Evolutionary conservation across 2,329 filamentous ascomycete genomes (phyloP), one percentile per base, ranked within the genome.

Genomic region (Leptographium radiaticola): DNA sequence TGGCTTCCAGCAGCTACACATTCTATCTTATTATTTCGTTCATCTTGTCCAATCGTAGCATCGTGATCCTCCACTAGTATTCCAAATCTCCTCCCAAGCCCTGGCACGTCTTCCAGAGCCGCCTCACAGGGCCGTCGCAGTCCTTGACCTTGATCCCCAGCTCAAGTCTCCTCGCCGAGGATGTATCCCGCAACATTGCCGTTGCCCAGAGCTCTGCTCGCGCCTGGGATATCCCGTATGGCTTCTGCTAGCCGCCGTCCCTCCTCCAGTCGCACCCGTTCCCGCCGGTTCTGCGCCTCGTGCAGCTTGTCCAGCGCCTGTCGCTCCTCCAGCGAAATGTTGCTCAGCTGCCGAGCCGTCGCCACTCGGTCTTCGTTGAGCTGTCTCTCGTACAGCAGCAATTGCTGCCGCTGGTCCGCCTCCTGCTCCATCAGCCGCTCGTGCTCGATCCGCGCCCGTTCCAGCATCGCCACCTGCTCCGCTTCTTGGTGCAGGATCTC

Each of bases 171-270:
- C 66, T 80, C 77, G 49, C 70, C 71, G 47, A 73, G 73, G 36
- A 81, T 70, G 58, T 71, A 80, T n/a, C 77, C 77, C 66, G 80
- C 75, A 67, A 78, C 64, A n/a, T 65, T 64, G 8, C 66, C 64
- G 33, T 65, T 65, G 6, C 39, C 36, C 15, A 20, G 18, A 10
- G 18, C 64, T 62, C 44, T 72, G 58, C 53, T 64, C 18, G 70
- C 71, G 9, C 73, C 62, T 40, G 58, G 57, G 49, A 62, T 66
- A 66, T 74, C 71, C 10, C 42, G 20, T 31, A 57, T 53, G 48
- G 68, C 69, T 47, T 75, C 70, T 10, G 77, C 74, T 55, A 80
- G 62, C 59, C 70, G 69, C 65, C 70, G 71, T 64, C 80, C 77
- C 62, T 76, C 73, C 52, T 70, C 68, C 10, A 80, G 63, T 16